Evolutionary conservation across 2,329 filamentous ascomycete genomes (phyloP), one percentile per base, ranked within the genome.

Genomic region (Ciborinia camelliae): DNA sequence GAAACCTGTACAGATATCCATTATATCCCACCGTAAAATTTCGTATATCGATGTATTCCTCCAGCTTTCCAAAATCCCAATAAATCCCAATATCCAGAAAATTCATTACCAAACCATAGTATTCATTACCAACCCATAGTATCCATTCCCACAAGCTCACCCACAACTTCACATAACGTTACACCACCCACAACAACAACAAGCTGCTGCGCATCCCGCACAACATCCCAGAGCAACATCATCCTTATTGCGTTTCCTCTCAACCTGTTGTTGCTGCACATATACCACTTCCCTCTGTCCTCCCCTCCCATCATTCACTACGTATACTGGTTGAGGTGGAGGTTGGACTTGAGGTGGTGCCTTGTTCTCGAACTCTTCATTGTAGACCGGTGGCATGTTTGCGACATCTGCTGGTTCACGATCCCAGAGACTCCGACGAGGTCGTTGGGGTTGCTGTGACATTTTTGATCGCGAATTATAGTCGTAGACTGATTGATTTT

Each of bases 111-210:
- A 7, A 7, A 12, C 23, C 12, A 55, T 28, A 30, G 14, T 30
- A 32, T 30, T n/a, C 10, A 35, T 32, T n/a, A 47, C 12, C 20
- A 32, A 2, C 23, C 32, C 15, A 18, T 28, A 41, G 23, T 18
- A 18, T 37, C 15, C 12, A 55, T 28, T 18, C 20, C 43, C 43
- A 35, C 8, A 58, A 2, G 15, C 18, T 26, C 3, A 10, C 32
- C 32, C 18, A 32, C 6, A 8, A n/a, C 8, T 63, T 63, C 61
- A 63, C 61, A 63, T 63, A 48, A 63, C 52, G 35, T 8, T 37
- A n/a, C 61, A 63, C 12, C 61, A 63, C 12, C 30, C 43, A 30
- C 61, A 62, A 62, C 60, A 54, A 35, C 50, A 54, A 10, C 35
- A 53, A 32, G 37, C 60, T 41, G 48, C 20, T 20, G 41, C 26